These are phyloP conservation scores for Huntiella moniliformis DNA, from an alignment of 2,329 filamentous ascomycete species.

Conservation along the genomic window DNA sequence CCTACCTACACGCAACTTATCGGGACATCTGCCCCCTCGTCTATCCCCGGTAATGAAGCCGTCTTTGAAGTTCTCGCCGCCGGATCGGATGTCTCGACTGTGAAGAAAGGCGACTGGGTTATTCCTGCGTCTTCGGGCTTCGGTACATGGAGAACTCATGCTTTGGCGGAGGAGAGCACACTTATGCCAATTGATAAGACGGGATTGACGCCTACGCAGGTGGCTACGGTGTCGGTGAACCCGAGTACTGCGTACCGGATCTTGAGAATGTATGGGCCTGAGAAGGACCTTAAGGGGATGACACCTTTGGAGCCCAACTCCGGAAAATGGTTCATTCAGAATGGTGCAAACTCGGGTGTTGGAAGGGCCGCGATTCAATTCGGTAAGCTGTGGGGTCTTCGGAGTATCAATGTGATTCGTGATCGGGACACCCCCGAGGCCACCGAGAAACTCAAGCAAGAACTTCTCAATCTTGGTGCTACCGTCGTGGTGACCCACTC, in stretches of 20 bases:
- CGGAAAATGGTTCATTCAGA: conserved; percentile 88
- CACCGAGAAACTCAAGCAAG: conserved; percentile 38
- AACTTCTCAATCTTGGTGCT: conserved; percentile 36
- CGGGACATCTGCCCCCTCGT: conserved; percentile 56
- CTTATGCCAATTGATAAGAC: conserved; percentile 54
- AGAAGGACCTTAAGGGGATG: conserved; percentile 28
- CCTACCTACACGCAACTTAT: conserved; percentile 59
- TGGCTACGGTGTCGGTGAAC: conserved; percentile 78
- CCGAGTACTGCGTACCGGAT: conserved; percentile 90
- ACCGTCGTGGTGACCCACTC: conserved; percentile 37
- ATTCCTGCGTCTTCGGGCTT: conserved; percentile 68
- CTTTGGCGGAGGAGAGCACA: conserved; percentile 36
- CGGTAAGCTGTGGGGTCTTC: conserved; percentile 65
- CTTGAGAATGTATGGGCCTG: conserved; percentile 52
- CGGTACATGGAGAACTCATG: conserved; percentile 91
- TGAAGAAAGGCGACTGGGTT: conserved; percentile 77
- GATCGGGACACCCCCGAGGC: conserved; percentile 45
- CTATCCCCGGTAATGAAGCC: conserved; percentile 77
- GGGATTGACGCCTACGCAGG: conserved; percentile 56
- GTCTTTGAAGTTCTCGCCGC: conserved; percentile 72
- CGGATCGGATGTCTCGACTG: conserved; percentile 33
- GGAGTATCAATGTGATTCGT: conserved; percentile 77
- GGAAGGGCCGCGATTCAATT: conserved; percentile 84
- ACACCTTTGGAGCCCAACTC: conserved; percentile 26
- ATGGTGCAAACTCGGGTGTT: conserved; percentile 87